These are phyloP conservation scores for Vanderwaltozyma verrucispora DNA, from an alignment of 805 yeast genomes.

Conservation along the genomic window DNA sequence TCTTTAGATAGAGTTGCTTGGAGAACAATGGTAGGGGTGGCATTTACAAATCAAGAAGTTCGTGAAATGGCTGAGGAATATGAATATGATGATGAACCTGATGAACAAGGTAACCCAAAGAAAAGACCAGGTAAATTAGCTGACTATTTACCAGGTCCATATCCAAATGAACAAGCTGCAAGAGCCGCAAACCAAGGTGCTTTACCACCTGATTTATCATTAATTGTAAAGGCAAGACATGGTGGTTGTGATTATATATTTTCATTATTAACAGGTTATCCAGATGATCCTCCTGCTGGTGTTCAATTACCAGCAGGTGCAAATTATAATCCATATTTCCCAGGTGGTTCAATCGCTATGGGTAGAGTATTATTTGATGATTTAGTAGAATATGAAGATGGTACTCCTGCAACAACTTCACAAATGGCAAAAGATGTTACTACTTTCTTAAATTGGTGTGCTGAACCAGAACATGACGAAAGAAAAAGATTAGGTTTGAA, in stretches of 20 bases:
- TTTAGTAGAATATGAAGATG: conserved; percentile 96
- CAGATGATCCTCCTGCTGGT: conserved; percentile 98
- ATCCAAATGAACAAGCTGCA: conserved; percentile 97
- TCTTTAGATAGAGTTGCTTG: conserved; percentile 94
- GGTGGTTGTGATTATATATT: conserved; percentile 96
- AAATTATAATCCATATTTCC: conserved; percentile 99
- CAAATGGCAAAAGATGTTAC: conserved; percentile 99
- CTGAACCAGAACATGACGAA: conserved; percentile 98
- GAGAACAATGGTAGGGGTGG: conserved; percentile 96
- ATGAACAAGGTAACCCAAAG: conserved; percentile 95
- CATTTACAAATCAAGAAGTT: conserved; percentile 84
- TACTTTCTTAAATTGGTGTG: conserved; percentile 93
- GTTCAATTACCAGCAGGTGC: conserved; percentile 85
- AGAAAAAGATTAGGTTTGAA: conserved; percentile 95
- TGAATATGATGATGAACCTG: conserved; percentile 98
- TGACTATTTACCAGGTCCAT: conserved; percentile 90
- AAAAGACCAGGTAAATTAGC: conserved; percentile 98
- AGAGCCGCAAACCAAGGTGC: conserved; percentile 99
- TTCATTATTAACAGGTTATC: conserved; percentile 93
- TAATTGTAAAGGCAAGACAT: conserved; percentile 97
- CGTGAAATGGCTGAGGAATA: conserved; percentile 91
- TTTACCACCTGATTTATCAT: conserved; percentile 92
- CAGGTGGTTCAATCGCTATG: conserved; percentile 99
- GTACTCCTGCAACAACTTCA: conserved; percentile 95
- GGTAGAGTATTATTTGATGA: conserved; percentile 97